Base-by-base conservation (phyloP, 345 rosid species). In the Leavenworthia alabamica region DNA sequence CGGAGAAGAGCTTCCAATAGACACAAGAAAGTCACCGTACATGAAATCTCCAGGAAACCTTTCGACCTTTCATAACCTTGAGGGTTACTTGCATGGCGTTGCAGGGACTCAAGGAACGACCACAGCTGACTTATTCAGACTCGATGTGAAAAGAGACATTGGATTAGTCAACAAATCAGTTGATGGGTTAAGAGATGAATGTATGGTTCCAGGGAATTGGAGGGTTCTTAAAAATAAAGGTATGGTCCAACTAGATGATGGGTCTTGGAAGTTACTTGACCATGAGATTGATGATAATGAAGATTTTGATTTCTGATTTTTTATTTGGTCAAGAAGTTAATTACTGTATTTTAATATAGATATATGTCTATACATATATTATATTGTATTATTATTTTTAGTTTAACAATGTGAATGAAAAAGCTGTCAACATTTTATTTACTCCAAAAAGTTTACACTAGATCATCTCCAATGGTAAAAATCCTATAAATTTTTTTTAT, bases 251-350 rank as follows among this genome's bases (percentile, higher is more conserved):
- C 81, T 73, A 47, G 63, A 29, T 0, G 90, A 90, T 61, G 97
- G 93, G 0, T 83, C 87, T 39, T 90, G 96, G 97, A 78, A 73
- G 66, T 70, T 85, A 70, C 68, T 81, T 79, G 97, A 87, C 57
- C 86, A 76, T 56, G 85, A 87, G 53, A 67, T 62, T 4, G 85
- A 83, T 44, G 78, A 73, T 58, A 63, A 55, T 27, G 63, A 56
- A 77, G 71, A 59, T 62, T 4, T 53, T 16, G 54, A 64, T 35
- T 46, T 42, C 8, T 77, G 63, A 67, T 37, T 22, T 33, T 24
- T 19, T 50, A 3, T 5, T 5, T 17, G 44, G 15, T 28, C 28
- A 62, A 49, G 43, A 43, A 45, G 50, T 46, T 53, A 61, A 15
- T 11, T 3, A 44, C 20, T 9, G 0, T 53, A 16, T 14, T 42